phyloP scores from a whole-genome alignment of 2,329 filamentous ascomycete genomes.

The Talaromyces marneffei region DNA sequence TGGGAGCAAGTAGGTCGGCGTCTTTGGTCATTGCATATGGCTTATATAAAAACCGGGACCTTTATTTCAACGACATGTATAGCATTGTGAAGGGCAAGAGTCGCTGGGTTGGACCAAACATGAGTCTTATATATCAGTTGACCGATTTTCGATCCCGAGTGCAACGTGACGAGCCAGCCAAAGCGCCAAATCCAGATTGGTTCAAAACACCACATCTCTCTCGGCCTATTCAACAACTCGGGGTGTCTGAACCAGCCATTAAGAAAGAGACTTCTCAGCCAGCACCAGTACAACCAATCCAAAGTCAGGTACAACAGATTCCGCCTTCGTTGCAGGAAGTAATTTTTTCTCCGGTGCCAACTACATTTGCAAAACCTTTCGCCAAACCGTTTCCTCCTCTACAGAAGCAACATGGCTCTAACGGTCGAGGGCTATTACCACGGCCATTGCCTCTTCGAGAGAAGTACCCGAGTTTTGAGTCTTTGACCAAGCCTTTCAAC shows the following conservation, averaged over 20 bases:
- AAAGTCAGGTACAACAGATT: neutral
- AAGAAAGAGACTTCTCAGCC: neutral
- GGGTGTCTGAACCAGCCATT: neutral
- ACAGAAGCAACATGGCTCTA: slow-evolving; percentile 10
- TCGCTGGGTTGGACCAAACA: slow-evolving; percentile 63
- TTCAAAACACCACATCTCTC: slow-evolving; percentile 26
- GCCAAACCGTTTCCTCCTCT: slow-evolving; percentile 21
- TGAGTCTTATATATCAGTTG: slow-evolving; percentile 64
- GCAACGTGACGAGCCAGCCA: slow-evolving; percentile 27
- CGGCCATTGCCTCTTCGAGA: slow-evolving; percentile 36
- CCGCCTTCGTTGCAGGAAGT: neutral
- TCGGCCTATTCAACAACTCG: slow-evolving; percentile 14
- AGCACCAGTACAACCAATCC: neutral
- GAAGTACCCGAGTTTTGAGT: slow-evolving; percentile 24
- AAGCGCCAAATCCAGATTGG: slow-evolving; percentile 32
- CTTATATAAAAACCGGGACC: slow-evolving; percentile 56
- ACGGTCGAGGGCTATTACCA: slow-evolving; percentile 30
- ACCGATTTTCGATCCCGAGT: slow-evolving; percentile 54
- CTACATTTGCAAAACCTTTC: slow-evolving; percentile 13
- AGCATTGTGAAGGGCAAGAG: slow-evolving; percentile 58
- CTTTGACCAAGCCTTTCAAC: slow-evolving; percentile 6
- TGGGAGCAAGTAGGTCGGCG: slow-evolving; percentile 60
- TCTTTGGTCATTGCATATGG: slow-evolving; percentile 62
- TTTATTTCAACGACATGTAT: slow-evolving; percentile 61
- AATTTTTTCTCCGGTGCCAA: slow-evolving; percentile 7